A percentile compares a stretch with the other conserved stretches of the same genome.
Conservation (phyloP, 1,284 basidiomycete species). For the Ustilago shanxiensis region DNA sequence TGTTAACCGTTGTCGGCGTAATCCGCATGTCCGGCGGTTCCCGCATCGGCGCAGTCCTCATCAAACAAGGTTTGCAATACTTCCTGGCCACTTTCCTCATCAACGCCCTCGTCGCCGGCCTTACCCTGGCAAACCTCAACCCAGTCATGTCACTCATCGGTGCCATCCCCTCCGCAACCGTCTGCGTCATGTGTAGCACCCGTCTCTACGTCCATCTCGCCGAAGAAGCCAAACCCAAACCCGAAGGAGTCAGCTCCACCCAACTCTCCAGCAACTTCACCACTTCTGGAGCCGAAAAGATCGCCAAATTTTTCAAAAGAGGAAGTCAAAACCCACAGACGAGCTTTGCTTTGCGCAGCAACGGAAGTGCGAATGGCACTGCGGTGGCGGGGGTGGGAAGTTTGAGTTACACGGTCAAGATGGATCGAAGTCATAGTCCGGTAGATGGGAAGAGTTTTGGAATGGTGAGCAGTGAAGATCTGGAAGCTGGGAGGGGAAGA, state of each 20-base stretch:
- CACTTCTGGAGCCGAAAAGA: constrained; percentile 29
- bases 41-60: constrained; percentile 52
- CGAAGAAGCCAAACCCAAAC: constrained; percentile 42
- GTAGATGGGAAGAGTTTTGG: constrained; percentile 33
- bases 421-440: constrained; percentile 18
- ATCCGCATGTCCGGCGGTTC: constrained; percentile 45
- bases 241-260: constrained; percentile 28
- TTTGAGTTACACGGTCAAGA: constrained; percentile 22
- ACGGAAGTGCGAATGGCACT: constrained; percentile 7
- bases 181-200: constrained; percentile 53
- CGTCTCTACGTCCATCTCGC: constrained; percentile 56
- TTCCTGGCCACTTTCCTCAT: constrained; percentile 52
- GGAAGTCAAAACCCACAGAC: constrained; percentile 8
- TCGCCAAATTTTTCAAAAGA: constrained; percentile 37
- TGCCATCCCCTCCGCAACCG: constrained; percentile 48
- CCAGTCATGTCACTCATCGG: constrained; percentile 56
- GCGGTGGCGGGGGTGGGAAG: constrained; percentile 4
- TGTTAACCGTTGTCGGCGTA: constrained; percentile 56
- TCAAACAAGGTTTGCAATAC: constrained; percentile 59
- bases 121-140: constrained; percentile 51
- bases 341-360: constrained; percentile 11
- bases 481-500: constrained; percentile 21
- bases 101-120: constrained; percentile 49
- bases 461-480: constrained; percentile 22
- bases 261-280: constrained; percentile 19